Base-by-base conservation (phyloP, 2,329 filamentous ascomycete genomes). In the Colletotrichum simmondsii region DNA sequence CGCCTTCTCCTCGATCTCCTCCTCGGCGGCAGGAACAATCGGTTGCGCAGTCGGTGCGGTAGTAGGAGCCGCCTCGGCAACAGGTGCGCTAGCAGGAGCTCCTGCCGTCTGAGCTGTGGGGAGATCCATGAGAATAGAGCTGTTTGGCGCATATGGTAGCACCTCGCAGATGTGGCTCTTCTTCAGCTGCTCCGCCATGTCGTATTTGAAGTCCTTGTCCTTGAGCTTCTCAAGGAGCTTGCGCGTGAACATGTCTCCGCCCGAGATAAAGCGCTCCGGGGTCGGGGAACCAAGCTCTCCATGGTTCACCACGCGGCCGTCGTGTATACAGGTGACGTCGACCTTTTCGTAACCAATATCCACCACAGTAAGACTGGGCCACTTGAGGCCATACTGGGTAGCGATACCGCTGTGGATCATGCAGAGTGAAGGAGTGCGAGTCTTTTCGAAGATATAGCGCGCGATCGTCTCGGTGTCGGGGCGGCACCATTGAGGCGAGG, bases 401-500 rank as follows among this genome's bases (percentile, higher is more conserved):
- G 97, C 95, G 59, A 97, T 85, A 3, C 94, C 95, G 77, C 95
- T 93, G 83, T 98, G 94, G 85, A 99, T 93, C 75, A 98, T 88
- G 77, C 93, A 95, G 64, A 99, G 93, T 0, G 94, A 95, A 0
- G 97, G 97, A 0, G 95, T 97, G 85, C 96, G 97, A 80, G 97
- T 98, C 84, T 97, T 97, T 83, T 99, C 97, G 79, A 99, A 99
- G 75, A 98, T 91, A 86, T 98, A 99, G 75, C 97, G 94, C 16
- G 95, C 94, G 76, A 99, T 92, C 52, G 90, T 90, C 83, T 98
- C 96, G 80, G 93, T 93, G 82, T 98, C 95, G 74, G 93, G 92
- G 10, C 93, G 91, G 4, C 95, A 95, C 96, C 97, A 99, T 77
- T 92, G 92, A 4, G 97, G 95, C 77, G 97, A 94, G 8, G 93